Conservation (phyloP, 2,329 filamentous ascomycete species). For the Chrysosphaeria jannelii region DNA sequence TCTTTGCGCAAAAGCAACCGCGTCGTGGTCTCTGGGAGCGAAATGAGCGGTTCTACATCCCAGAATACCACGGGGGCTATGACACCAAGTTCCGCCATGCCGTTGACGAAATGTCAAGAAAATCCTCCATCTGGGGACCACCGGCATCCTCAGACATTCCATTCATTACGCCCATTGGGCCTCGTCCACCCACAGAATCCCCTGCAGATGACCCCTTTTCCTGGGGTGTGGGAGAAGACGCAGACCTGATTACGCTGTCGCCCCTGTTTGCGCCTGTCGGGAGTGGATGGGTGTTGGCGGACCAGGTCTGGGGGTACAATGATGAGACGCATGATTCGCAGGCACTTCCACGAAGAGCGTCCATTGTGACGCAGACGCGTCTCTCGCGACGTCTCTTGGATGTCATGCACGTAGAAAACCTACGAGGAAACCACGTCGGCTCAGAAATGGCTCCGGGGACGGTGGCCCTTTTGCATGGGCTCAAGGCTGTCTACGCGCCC, state of each 20-base stretch:
- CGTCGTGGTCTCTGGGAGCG: constrained; percentile 47
- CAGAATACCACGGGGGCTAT: constrained; percentile 33
- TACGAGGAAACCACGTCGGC: constrained; percentile 42
- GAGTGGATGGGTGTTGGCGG: constrained; percentile 42
- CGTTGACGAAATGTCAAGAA: constrained; percentile 23
- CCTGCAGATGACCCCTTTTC: constrained; percentile 6
- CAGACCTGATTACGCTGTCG: constrained; percentile 22
- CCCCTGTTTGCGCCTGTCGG: constrained; percentile 50
- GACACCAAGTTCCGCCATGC: constrained; percentile 32
- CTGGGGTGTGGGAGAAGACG: constrained; percentile 9
- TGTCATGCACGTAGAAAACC: constrained; percentile 50
- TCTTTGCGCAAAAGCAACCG: constrained; percentile 35
- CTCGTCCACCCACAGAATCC: constrained; percentile 5
- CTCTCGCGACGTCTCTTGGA: constrained; percentile 41
- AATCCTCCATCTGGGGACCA: constrained; percentile 33
- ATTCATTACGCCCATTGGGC: constrained; percentile 29
- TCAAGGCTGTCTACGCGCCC: constrained; percentile 51
- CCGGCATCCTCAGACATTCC: constrained; percentile 21
- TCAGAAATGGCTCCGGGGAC: constrained; percentile 57
- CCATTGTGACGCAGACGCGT: constrained; percentile 51
- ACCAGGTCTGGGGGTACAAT: constrained; percentile 36
- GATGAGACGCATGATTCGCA: constrained; percentile 16
- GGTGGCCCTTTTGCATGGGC: constrained; percentile 41
- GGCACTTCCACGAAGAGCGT: constrained; percentile 37
- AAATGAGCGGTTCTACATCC: constrained; percentile 43